Evolutionary conservation across 441 rosid genomes (phyloP), one percentile per base, ranked within the genome.

Genomic region (Mallotus japonicus): DNA sequence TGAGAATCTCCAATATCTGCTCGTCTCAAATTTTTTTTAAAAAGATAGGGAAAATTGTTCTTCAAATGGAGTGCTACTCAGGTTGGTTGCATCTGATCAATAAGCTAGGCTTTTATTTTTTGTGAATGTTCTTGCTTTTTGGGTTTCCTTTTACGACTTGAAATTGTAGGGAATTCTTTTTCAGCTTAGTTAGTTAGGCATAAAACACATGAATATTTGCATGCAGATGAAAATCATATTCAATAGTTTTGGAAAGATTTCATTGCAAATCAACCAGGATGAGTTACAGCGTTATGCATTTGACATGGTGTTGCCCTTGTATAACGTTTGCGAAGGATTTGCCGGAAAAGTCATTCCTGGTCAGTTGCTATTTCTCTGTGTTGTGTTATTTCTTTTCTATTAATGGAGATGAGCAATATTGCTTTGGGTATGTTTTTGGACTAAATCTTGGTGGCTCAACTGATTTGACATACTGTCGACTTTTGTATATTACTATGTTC

Each of bases 321-420:
- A 88, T 84, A 96, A 96, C 89, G 91, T 96, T 55, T 87, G 86
- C 24, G 97, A 96, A 88, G 97, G 95, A 76, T 88, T 78, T 78
- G 78, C 98, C 13, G 99, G 97, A 72, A 93, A 86, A 80, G 81
- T 82, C 72, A 79, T 93, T 67, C 63, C 86, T 47, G 98, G 97
- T 95, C 74, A 73, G 89, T 72, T 79, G 46, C 57, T 20, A 57
- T 47, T 49, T 22, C n/a, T n/a, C n/a, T n/a, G n/a, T n/a, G n/a
- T 28, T 24, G n/a, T 69, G 51, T 22, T 44, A 8, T 22, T 12
- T 14, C 13, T 20, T 68, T 13, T 61, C 55, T 50, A 11, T 20
- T 42, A 8, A 20, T 32, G 69, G 65, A 34, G 71, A 67, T 49
- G 47, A 40, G 32, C 32, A 28, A 28, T 28, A 16, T 42, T 24